Percentiles rank a stretch among this genome's conserved stretches.
These are phyloP conservation scores for Alternaria triticimaculans DNA, from an alignment of 2,329 filamentous ascomycete genomes.

Conservation along the genomic window DNA sequence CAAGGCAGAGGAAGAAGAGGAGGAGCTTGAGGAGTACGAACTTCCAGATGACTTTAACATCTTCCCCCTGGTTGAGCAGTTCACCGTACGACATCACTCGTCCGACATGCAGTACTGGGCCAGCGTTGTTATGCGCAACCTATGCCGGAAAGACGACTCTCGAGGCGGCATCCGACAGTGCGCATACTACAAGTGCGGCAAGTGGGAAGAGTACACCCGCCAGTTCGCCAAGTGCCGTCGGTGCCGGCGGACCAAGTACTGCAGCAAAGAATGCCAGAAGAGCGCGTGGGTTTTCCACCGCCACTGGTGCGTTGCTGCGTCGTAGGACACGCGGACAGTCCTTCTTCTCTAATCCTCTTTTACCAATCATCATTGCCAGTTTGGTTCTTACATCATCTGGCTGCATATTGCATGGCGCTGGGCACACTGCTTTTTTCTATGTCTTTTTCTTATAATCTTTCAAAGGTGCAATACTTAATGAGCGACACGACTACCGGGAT, in stretches of 20 bases:
- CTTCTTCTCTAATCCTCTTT: conserved; percentile 32
- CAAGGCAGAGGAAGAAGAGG: conserved; percentile 62
- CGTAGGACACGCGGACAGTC: conserved; percentile 36
- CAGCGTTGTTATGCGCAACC: conserved; percentile 96
- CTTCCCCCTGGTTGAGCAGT: conserved; percentile 97
- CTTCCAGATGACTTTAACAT: conserved; percentile 97
- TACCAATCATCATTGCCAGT: conserved; percentile 35
- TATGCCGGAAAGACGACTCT: conserved; percentile 96
- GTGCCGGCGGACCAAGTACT: conserved; percentile 96
- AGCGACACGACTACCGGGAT: conserved; percentile 49
- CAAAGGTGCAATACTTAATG: conserved; percentile 47
- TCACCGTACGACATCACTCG: conserved; percentile 92
- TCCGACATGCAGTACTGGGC: conserved; percentile 99
- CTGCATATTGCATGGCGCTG: conserved; percentile 52
- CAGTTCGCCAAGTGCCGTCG: conserved; percentile 98
- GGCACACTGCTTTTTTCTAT: conserved; percentile 20
- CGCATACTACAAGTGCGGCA: conserved; percentile 96
- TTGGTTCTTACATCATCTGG: conserved; percentile 40
- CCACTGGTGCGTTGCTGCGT: conserved; percentile 91
- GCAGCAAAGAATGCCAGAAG: conserved; percentile 99
- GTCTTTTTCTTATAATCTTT: conserved; percentile 31
- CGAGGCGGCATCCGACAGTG: conserved; percentile 94
- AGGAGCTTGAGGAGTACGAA: conserved; percentile 84
- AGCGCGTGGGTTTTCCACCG: conserved; percentile 98
- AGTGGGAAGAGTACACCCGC: conserved; percentile 95